Evolutionary conservation across 2,329 filamentous ascomycete genomes (phyloP), one percentile per base, ranked within the genome.

Genomic region (Aspergillus ustus): DNA sequence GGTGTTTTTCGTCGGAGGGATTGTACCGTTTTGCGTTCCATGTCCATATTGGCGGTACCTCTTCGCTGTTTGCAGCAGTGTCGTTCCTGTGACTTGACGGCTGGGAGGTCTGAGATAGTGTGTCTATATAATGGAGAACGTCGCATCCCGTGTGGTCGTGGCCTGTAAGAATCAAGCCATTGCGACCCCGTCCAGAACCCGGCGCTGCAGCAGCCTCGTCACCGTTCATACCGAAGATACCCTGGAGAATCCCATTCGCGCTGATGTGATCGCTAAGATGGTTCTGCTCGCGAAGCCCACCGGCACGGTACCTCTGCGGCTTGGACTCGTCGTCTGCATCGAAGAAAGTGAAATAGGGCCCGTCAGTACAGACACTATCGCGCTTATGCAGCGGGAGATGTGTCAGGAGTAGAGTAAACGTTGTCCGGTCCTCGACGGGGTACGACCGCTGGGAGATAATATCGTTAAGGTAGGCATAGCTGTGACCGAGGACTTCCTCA

Each of bases 111-210:
- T 17, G 28, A 40, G 48, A 19, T 22, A 46, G 22, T 4, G 48
- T 87, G 75, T 91, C 89, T 73, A 92, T 84, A 70, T 85, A 94
- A 80, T 99, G 95, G 71, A 90, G 90, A 7, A 89, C 90, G 76
- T 98, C 93, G 73, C 95, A 99, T 7, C 95, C 95, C 68, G 91
- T 91, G 75, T 99, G 95, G 72, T 99, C 95, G 74, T 99, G 95
- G 0, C 95, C 95, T 52, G 93, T 97, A 44, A 99, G 79, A 28
- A 99, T 88, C 6, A 98, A 79, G 0, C 94, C 93, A 8, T 82
- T 84, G 17, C 92, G 83, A 1, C 92, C 92, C 55, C 80, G 79
- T 1, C 92, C 92, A 11, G 77, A 73, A 0, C 82, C 87, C 0
- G 86, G 81, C 0, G 86, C 89, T 13, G 13, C 11, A 5, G 34